Percentiles rank a stretch among this genome's conserved stretches.
phyloP scores from a whole-genome alignment of 352 stramenopile genomes.

The Globisporangium recalcitrans region DNA sequence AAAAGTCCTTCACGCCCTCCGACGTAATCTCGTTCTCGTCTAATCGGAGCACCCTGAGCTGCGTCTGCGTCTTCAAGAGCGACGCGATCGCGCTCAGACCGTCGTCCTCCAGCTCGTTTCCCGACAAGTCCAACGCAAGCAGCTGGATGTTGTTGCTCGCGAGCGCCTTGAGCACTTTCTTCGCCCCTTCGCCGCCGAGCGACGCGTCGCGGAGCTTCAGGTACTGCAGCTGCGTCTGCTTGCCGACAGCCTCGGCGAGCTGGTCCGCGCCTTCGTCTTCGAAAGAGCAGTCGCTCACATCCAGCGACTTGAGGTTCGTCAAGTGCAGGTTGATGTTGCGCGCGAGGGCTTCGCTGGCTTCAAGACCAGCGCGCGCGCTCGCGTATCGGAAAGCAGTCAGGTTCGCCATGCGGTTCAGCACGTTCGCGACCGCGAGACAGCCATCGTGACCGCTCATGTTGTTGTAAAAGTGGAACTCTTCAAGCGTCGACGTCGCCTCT shows the following conservation, averaged over 20 bases:
- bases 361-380: conserved; percentile 51
- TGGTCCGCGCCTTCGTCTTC: conserved; percentile 59
- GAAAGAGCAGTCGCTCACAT: conserved; percentile 92
- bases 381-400: conserved; percentile 62
- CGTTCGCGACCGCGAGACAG: conserved; percentile 46
- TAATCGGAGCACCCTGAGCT: conserved; percentile 55
- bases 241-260: conserved; percentile 64
- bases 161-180: conserved; percentile 63
- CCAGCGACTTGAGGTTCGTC: conserved; percentile 63
- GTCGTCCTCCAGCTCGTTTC: conserved; percentile 84
- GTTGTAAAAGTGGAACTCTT: conserved; percentile 85
- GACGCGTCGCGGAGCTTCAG: conserved; percentile 90
- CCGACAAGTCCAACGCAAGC: conserved; percentile 82
- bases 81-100: conserved; percentile 53
- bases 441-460: conserved; percentile 82
- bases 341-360: conserved; percentile 48
- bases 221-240: conserved; percentile 59
- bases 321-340: conserved; percentile 42
- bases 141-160: conserved; percentile 58
- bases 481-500: conserved; percentile 34
- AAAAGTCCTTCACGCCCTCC: conserved; percentile 37
- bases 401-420: conserved; percentile 43
- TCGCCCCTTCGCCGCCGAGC: conserved; percentile 72
- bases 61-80: conserved; percentile 48
- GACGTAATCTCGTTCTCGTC: conserved; percentile 85